Evolutionary conservation across 1,284 basidiomycete genomes (phyloP).

Genomic region (Ustilago xerochloae): DNA sequence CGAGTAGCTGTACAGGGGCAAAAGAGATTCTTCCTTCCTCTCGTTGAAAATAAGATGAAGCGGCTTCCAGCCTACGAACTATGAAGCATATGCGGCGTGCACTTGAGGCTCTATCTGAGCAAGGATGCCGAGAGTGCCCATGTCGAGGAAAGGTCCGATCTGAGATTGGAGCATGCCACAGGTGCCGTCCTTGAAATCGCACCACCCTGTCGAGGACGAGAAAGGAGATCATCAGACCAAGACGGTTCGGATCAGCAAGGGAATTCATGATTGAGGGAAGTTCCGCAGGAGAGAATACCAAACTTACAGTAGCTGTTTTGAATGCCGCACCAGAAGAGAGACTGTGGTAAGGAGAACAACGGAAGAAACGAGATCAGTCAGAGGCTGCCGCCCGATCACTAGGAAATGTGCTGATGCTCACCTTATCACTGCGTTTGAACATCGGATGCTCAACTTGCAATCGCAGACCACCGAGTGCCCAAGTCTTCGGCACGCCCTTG

Average conservation of each 20-base stretch:
- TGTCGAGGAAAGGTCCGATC: slow-evolving; percentile 45
- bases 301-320: slow-evolving; percentile 38
- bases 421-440: slow-evolving; percentile 30
- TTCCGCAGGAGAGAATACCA: neutral
- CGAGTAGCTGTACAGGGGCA: too few species aligned
- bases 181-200: slow-evolving; percentile 36
- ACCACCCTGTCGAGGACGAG: slow-evolving; percentile 18
- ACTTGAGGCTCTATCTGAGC: slow-evolving; percentile 38
- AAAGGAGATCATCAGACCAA: too few species aligned
- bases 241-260: too few species aligned
- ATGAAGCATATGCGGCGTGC: slow-evolving; percentile 29
- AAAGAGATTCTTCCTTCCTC: too few species aligned
- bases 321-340: slow-evolving; percentile 49
- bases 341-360: neutral
- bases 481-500: slow-evolving; percentile 41
- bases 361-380: neutral
- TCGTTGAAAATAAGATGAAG: too few species aligned
- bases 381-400: neutral
- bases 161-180: slow-evolving; percentile 48
- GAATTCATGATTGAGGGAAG: neutral
- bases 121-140: slow-evolving; percentile 28
- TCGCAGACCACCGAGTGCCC: slow-evolving; percentile 36
- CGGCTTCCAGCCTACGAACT: too few species aligned
- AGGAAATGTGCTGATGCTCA: neutral
- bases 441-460: slow-evolving; percentile 35